Conservation (phyloP, 176 grass and related monocot species). For the Tillandsia fasciculata region DNA sequence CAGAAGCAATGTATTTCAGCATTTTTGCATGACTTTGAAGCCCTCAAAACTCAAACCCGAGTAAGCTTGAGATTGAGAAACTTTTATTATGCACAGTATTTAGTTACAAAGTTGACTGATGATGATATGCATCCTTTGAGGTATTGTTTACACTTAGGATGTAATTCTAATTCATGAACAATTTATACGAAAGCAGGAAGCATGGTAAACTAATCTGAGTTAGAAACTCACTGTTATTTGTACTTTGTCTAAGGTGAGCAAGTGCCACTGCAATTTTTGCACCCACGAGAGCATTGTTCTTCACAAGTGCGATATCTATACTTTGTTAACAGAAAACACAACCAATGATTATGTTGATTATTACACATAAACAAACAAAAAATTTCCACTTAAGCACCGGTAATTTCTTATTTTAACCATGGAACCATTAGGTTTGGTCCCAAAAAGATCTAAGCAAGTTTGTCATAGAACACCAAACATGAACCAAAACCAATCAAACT, state of each 20-base stretch:
- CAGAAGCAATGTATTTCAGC: too few species aligned
- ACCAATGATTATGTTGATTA: not conserved
- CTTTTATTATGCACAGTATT: too few species aligned
- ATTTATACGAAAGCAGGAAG: not conserved
- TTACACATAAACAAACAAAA: not conserved
- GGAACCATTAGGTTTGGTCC: not conserved
- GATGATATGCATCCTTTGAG: too few species aligned
- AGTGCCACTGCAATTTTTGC: slow-evolving; percentile 68
- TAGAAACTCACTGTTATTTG: slow-evolving; percentile 27
- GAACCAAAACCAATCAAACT: not conserved
- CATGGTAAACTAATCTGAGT: too few species aligned
- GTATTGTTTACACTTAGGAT: not conserved
- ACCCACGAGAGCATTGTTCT: slow-evolving; percentile 82
- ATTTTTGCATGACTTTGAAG: too few species aligned
- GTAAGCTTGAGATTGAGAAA: too few species aligned
- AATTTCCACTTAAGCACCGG: not conserved
- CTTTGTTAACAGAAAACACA: slow-evolving; percentile 33
- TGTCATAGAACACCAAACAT: slow-evolving; percentile 3
- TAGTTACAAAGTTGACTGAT: too few species aligned
- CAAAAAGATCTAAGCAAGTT: not conserved
- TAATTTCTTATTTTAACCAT: not conserved
- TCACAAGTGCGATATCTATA: slow-evolving; percentile 88
- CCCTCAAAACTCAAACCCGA: too few species aligned
- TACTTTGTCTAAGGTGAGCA: slow-evolving; percentile 33
- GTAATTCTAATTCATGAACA: not conserved